Base-by-base conservation (phyloP, 78 protist genomes). In the Dictyostelium intermedium region DNA sequence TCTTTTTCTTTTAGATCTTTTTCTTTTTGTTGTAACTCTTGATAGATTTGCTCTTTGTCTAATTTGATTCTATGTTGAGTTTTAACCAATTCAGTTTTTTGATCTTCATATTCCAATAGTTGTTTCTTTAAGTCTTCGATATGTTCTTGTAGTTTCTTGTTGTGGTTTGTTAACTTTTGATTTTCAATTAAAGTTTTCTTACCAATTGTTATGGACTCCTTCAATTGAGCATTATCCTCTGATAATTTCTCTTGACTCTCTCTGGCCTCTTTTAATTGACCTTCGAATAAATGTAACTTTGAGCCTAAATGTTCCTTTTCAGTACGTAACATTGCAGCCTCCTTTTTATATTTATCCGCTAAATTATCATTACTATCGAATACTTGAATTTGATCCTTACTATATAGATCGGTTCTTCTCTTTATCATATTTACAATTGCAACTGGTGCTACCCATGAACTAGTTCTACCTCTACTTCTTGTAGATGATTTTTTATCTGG, bases 401-500 rank as follows among this genome's bases (percentile, higher is more conserved):
- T 16, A 35, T 35, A 85, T 53, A 89, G 34, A 41, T 89, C 94
- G 0, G 78, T 16, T 30, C 79, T 60, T 27, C 74, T 80, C 73
- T 89, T 89, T 13, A 89, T 89, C 94, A 89, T 89, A 47, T 89
- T 80, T 16, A 89, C 94, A 70, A 89, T 89, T 14, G 94, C 82
- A 37, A 63, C 74, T 41, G 94, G 94, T 89, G 94, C 87, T 11
- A 81, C 85, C 94, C 94, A 89, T 32, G 82, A 63, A 5, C 69
- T 20, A 32, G 77, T 81, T 34, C 87, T 45, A 11, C 82, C 61
- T 87, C 92, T 76, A 25, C 25, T 25, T 35, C 25, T 32, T 32
- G 25, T 27, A n/a, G n/a, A n/a, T 18, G 50, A 5, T 23, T 50
- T 56, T 7, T 20, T 35, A 47, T 82, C 77, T 23, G 34, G 74